A percentile compares a stretch with the other conserved stretches of the same genome.
phyloP scores from a whole-genome alignment of 2,329 filamentous ascomycete species.

The Fusarium chuoi region DNA sequence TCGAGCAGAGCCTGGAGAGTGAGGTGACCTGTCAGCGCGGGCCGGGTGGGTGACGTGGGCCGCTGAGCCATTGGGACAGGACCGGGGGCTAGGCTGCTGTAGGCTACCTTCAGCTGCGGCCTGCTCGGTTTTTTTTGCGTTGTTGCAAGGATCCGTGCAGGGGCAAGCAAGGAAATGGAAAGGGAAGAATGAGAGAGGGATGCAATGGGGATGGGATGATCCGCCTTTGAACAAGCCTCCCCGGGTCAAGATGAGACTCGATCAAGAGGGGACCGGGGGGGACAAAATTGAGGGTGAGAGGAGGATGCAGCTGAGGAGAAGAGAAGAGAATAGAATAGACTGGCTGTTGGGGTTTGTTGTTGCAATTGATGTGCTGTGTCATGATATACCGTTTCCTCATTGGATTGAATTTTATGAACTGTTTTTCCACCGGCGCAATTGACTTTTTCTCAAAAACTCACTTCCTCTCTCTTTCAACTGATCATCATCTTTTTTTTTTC shows the following conservation, averaged over 20 bases:
- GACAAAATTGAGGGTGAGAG: constrained; percentile 22
- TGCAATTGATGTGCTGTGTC: background rate
- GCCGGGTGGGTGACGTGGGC: constrained; percentile 44
- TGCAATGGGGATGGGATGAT: constrained; percentile 19
- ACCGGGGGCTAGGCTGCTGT: background rate
- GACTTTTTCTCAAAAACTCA: background rate
- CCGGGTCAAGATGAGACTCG: constrained; percentile 34
- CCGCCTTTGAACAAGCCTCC: constrained; percentile 30
- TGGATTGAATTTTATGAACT: background rate
- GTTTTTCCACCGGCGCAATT: background rate
- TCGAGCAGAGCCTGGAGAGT: background rate
- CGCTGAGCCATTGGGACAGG: constrained; percentile 35
- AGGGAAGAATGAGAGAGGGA: background rate
- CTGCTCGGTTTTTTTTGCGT: background rate
- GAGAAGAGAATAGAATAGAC: no score
- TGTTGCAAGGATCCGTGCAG: constrained; percentile 28
- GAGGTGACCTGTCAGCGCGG: constrained; percentile 40
- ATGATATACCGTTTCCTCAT: background rate
- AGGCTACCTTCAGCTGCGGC: background rate
- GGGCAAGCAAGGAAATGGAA: constrained; percentile 18
- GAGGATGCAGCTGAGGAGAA: background rate
- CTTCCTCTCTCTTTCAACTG: background rate
- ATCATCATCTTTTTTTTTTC: background rate
- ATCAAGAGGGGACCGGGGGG: constrained; percentile 11
- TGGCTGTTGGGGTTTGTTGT: background rate